Conservation (phyloP, 345 rosid genomes). For the Eucalyptus pauciflora region DNA sequence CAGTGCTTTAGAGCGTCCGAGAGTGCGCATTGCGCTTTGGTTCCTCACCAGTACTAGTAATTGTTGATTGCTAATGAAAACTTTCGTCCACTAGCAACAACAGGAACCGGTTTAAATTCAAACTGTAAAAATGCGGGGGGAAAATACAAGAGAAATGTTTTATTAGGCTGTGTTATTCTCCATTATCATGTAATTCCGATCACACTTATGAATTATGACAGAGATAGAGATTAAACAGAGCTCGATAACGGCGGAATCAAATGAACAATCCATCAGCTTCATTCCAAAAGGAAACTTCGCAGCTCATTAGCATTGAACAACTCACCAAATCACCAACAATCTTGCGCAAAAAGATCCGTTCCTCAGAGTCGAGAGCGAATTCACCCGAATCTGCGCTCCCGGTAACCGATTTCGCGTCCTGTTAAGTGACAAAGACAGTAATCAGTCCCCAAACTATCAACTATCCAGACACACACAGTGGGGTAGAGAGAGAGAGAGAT, state of each 20-base stretch:
- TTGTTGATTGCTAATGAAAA: not conserved
- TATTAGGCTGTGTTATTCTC: no score
- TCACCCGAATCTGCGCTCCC: not conserved
- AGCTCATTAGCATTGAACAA: not conserved
- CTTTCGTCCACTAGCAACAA: not conserved
- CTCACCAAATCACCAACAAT: constrained; percentile 46
- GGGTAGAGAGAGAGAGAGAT: not conserved
- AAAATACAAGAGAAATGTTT: no score
- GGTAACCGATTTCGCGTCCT: not conserved
- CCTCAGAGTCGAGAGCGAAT: not conserved
- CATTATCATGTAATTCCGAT: no score
- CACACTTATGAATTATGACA: no score
- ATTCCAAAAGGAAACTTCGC: not conserved
- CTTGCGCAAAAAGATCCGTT: constrained; percentile 12
- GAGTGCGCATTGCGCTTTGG: not conserved
- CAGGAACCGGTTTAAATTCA: no score
- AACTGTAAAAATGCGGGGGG: no score
- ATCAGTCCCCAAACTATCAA: not conserved
- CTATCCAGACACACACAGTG: not conserved
- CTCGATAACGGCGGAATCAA: not conserved
- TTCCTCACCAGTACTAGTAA: not conserved
- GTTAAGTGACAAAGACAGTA: not conserved
- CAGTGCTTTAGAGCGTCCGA: not conserved
- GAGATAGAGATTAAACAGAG: not conserved
- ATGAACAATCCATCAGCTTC: not conserved